Conservation (phyloP, 225 moss, liverwort and hornwort genomes). For the Ulota crispa region DNA sequence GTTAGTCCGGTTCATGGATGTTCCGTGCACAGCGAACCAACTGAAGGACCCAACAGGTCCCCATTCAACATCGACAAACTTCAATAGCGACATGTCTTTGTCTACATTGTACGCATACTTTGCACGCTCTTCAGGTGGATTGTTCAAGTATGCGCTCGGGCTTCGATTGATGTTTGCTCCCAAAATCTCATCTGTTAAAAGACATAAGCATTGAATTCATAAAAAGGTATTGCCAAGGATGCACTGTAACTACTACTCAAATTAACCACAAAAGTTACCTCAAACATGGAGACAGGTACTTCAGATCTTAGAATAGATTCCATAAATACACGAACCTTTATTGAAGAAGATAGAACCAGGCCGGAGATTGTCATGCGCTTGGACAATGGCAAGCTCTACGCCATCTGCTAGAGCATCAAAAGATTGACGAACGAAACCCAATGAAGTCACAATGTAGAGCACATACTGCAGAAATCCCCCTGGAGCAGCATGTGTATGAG, state of each 20-base stretch:
- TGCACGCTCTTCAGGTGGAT: conserved; percentile 90
- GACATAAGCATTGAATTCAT: not conserved
- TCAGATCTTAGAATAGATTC: not conserved
- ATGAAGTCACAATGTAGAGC: conserved; percentile 83
- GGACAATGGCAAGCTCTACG: conserved; percentile 81
- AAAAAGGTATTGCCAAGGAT: not conserved
- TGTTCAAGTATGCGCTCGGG: conserved; percentile 89
- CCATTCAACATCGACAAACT: conserved; percentile 96
- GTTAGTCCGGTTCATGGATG: conserved; percentile 99
- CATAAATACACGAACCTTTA: conserved; percentile 43
- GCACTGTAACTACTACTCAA: not conserved
- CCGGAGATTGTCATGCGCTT: conserved; percentile 90
- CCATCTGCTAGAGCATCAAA: conserved; percentile 94
- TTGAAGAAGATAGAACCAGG: conserved; percentile 82
- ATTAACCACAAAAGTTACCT: not conserved
- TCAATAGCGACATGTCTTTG: conserved; percentile 80
- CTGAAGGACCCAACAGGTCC: conserved; percentile 87
- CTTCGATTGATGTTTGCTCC: conserved; percentile 95
- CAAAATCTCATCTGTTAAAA: conserved; percentile 67
- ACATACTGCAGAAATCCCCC: conserved; percentile 98
- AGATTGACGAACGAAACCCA: conserved; percentile 94
- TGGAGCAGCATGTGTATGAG: conserved; percentile 93
- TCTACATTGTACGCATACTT: conserved; percentile 75
- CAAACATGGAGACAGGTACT: conserved; percentile 13
- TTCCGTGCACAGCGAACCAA: conserved; percentile 99